Base-by-base conservation (phyloP, 164 flowering plant species). In the Euptelea pleiosperma region DNA sequence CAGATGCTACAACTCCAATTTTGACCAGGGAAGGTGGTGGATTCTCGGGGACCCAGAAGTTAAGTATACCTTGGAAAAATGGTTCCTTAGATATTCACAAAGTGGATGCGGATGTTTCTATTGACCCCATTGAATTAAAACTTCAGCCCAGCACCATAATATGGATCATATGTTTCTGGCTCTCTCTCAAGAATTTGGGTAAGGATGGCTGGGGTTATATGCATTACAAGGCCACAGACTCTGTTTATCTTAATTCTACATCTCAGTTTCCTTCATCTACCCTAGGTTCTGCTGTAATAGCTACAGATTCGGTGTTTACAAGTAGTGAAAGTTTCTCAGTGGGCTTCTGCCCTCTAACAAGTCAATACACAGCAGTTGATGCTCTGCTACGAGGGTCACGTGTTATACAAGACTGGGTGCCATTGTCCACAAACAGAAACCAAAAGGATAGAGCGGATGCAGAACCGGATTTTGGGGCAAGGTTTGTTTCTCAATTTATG, bases 51-150 rank as follows among this genome's bases (percentile, higher is more conserved):
- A 82, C 68, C 52, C 25, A 91, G 35, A 82, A 75, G 58, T 60
- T 91, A 56, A 81, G 86, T 69, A 85, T 94, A 46, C 97, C 99
- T 52, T 94, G 97, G 95, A 81, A 77, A 57, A 79, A 89, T 82
- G 97, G 97, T 56, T 82, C 91, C 28, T 76, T 94, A 58, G 95
- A 94, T 69, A 75, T 81, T 25, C 70, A 71, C 56, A 82, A 74
- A 73, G 78, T 93, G 68, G 93, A 88, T 78, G 82, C 84, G 36
- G 83, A 86, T 70, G 76, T 84, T 64, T 61, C 28, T 56, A 48
- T 84, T 57, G 95, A 91, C 51, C 96, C 91, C 40, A 18, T 94
- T 40, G 74, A 73, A 55, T 39, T 91, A 36, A 80, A 65, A 65
- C 54, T 89, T 62, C 79, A 82, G 53, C 99, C 90, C 12, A 80